These are phyloP conservation scores for Neurospora sp. DNA, from an alignment of 2,329 filamentous ascomycete genomes.

Conservation along the genomic window DNA sequence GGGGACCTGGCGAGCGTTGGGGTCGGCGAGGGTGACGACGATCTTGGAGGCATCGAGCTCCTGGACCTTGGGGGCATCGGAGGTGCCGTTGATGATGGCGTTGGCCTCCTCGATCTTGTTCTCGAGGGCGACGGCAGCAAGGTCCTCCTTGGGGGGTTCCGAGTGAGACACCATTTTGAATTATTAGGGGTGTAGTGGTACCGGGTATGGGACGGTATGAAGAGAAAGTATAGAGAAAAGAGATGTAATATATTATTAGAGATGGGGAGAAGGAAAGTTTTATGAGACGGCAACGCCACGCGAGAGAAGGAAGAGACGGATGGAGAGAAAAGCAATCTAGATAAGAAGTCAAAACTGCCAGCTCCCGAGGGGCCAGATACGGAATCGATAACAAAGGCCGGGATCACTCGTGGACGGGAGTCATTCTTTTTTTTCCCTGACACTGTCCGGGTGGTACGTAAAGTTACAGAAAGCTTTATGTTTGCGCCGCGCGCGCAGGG, in stretches of 20 bases:
- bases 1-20: constrained; percentile 41
- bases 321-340: neutral
- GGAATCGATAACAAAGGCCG: neutral
- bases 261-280: neutral
- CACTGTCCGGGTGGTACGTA: neutral
- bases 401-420: neutral
- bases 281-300: neutral
- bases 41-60: constrained; percentile 54
- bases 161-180: neutral
- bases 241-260: neutral
- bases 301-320: neutral
- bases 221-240: neutral
- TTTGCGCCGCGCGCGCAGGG: neutral
- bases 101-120: constrained; percentile 12
- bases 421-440: neutral
- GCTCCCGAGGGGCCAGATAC: neutral
- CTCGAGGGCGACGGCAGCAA: neutral
- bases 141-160: neutral
- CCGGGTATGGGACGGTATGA: neutral
- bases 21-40: constrained; percentile 40
- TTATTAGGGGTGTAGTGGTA: neutral
- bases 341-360: neutral
- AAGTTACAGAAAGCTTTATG: neutral
- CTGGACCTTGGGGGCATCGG: constrained; percentile 37
- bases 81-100: constrained; percentile 21